These are phyloP conservation scores for Aspergillus kassunensis DNA, from an alignment of 495 filamentous ascomycete genomes.

Conservation along the genomic window DNA sequence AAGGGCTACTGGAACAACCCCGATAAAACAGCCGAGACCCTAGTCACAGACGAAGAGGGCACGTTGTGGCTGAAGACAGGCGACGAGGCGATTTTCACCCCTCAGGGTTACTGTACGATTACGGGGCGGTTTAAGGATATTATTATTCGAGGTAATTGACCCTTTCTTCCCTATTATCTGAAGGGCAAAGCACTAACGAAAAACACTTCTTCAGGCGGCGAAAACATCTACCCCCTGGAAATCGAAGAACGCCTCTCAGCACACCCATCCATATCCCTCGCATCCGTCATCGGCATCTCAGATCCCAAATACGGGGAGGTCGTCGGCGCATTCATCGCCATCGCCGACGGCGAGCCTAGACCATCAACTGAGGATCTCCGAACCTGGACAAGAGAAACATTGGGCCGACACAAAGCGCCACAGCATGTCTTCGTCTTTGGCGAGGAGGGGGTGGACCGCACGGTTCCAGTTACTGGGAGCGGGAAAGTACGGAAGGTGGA, in stretches of 20 bases:
- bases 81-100: slow-evolving; percentile 65
- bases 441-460: slow-evolving; percentile 50
- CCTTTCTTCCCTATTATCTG: background rate
- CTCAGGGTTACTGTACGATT: slow-evolving; percentile 60
- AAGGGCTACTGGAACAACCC: slow-evolving; percentile 68
- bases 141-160: slow-evolving; percentile 64
- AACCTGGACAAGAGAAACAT: slow-evolving; percentile 54
- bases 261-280: slow-evolving; percentile 52
- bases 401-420: slow-evolving; percentile 66
- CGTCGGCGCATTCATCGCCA: slow-evolving; percentile 56
- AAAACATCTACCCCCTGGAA: slow-evolving; percentile 77
- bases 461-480: slow-evolving; percentile 63
- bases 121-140: slow-evolving; percentile 79
- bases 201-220: slow-evolving; percentile 60
- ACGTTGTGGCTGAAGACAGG: slow-evolving; percentile 65
- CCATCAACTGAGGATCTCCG: slow-evolving; percentile 50
- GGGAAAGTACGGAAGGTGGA: slow-evolving; percentile 69
- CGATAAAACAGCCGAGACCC: slow-evolving; percentile 62
- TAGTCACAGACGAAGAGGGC: slow-evolving; percentile 55
- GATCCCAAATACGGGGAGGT: slow-evolving; percentile 64
- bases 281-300: slow-evolving; percentile 60
- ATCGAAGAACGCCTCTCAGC: slow-evolving; percentile 63
- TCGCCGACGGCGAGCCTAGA: slow-evolving; percentile 21
- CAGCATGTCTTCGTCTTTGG: slow-evolving; percentile 64
- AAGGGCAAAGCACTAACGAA: background rate